Base-by-base conservation (phyloP, 371 early-diverging fungal genomes). In the Mortierella sp. region DNA sequence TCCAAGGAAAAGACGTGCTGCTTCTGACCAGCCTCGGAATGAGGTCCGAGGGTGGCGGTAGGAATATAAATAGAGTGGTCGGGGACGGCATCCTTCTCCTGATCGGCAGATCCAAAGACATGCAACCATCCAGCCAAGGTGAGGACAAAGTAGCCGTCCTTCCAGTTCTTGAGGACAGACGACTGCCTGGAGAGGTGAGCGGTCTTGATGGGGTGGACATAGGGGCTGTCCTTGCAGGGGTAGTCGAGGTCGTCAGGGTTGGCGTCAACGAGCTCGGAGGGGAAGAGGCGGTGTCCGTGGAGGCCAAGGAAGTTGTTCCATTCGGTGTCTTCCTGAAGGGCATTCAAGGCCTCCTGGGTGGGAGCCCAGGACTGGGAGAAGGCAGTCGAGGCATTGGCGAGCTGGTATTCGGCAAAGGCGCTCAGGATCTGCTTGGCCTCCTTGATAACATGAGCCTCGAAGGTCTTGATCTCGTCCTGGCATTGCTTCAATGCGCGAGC, bases 401-500 rank as follows among this genome's bases (percentile, higher is more conserved):
- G 78, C 65, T 84, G 81, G 74, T 84, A 84, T 21, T 72, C 84
- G 14, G 84, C 56, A 51, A 78, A 84, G 16, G 84, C 72, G 38
- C 63, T 54, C 4, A 84, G 74, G 71, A 84, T 84, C 75, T 81
- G 84, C 84, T 84, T 84, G 74, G 75, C 16, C 76, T 84, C 84
- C 49, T 75, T 75, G 70, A 84, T 78, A 48, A 76, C 76, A 58
- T 84, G 79, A 14, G 81, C 78, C 68, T 84, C 84, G 54, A 84
- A 84, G 11, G 81, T 78, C 73, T 72, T 75, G 56, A 78, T 74
- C 71, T 84, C 75, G 2, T 84, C 84, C 76, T 84, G 84, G 60
- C 84, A 84, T 51, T 84, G 84, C 71, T 75, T 77, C 81, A 84
- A 74, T 48, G 84, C 84, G 54, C 81, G 84, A 11, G 84, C 84